Percentiles rank a stretch among this genome's conserved stretches.
Evolutionary conservation across 2,329 filamentous ascomycete genomes (phyloP).

Genomic region (Stachybotrys chartarum): DNA sequence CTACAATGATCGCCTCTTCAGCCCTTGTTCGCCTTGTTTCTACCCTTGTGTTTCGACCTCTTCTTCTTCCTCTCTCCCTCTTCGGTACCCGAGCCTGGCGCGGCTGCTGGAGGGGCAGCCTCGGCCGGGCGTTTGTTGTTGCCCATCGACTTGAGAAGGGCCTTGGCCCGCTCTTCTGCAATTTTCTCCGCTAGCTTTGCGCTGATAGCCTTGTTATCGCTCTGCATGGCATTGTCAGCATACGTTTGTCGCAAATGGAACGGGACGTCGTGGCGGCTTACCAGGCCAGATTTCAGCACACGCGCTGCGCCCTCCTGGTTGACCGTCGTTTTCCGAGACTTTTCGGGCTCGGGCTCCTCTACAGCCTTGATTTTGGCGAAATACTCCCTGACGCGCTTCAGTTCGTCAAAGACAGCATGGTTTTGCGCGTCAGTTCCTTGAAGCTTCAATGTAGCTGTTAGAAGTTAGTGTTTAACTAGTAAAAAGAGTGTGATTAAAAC

Average conservation of each 20-base stretch:
- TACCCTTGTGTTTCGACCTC: conserved; percentile 20
- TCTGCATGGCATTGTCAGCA: conserved; percentile 20
- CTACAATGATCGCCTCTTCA: not conserved
- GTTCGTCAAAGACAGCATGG: conserved; percentile 78
- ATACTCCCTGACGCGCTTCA: conserved; percentile 82
- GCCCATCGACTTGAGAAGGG: conserved; percentile 38
- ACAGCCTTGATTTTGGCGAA: conserved; percentile 82
- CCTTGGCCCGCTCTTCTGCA: conserved; percentile 47
- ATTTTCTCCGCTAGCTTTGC: conserved; percentile 48
- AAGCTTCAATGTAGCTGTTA: conserved; percentile 62
- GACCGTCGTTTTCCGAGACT: conserved; percentile 45
- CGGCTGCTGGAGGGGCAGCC: conserved; percentile 17
- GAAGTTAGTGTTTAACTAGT: not conserved
- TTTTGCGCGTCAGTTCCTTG: conserved; percentile 74
- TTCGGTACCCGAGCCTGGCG: conserved; percentile 10
- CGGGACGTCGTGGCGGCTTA: conserved; percentile 27
- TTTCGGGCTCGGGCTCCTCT: conserved; percentile 48
- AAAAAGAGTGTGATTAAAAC: conserved; percentile 14
- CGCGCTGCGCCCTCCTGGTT: conserved; percentile 73
- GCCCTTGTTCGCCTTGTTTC: conserved; percentile 9
- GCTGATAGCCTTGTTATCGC: conserved; percentile 45
- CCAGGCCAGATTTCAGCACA: conserved; percentile 76
- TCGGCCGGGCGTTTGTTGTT: conserved; percentile 30
- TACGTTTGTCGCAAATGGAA: not conserved
- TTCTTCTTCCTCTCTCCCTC: conserved; percentile 21